phyloP scores from a whole-genome alignment of 225 moss, liverwort and hornwort species.

The Ulota crispa region DNA sequence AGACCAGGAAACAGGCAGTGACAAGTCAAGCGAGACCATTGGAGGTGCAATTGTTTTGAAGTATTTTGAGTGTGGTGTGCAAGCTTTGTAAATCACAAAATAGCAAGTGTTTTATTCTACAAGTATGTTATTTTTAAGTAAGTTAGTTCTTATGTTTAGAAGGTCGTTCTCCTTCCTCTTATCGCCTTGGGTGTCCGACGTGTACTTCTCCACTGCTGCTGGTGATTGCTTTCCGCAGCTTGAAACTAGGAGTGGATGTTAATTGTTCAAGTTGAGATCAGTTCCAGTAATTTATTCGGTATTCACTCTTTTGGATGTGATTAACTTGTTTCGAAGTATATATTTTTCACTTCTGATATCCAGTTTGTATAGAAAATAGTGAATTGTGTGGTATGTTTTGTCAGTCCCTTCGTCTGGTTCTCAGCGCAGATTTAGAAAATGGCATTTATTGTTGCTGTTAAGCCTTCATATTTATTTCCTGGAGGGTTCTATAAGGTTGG shows the following conservation, averaged over 20 bases:
- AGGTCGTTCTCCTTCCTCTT: neutral
- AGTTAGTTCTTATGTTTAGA: neutral
- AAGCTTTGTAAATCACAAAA: neutral
- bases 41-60: neutral
- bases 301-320: neutral
- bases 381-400: neutral
- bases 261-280: constrained; percentile 3
- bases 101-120: neutral
- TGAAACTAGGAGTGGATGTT: neutral
- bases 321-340: neutral
- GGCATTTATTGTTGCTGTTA: neutral
- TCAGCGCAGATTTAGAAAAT: neutral
- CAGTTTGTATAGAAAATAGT: neutral
- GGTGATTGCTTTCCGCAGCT: neutral
- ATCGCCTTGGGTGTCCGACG: neutral
- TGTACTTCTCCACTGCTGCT: neutral
- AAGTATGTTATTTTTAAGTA: neutral
- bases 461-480: neutral
- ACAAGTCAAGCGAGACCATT: constrained; percentile 15
- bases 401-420: neutral
- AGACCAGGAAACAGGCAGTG: constrained; percentile 2
- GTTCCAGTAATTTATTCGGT: neutral
- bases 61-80: neutral
- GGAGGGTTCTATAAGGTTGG: neutral
- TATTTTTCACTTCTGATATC: neutral